Evolutionary conservation across 345 rosid species (phyloP).

Genomic region (Capsella bursapastoris): DNA sequence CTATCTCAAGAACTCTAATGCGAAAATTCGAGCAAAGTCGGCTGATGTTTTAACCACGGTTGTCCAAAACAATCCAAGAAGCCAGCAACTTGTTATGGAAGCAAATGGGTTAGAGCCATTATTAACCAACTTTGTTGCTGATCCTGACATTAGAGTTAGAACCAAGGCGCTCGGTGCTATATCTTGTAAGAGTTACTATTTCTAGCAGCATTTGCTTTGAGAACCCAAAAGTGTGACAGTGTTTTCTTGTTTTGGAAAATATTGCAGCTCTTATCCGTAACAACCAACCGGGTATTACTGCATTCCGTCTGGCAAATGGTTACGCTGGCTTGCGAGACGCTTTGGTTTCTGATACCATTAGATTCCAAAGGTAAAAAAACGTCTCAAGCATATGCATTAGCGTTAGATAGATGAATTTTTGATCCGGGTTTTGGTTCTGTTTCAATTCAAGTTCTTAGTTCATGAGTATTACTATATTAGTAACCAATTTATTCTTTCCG

Average conservation of each 20-base stretch:
- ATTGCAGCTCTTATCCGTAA: constrained; percentile 80
- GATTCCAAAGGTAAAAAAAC: constrained; percentile 76
- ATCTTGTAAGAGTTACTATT: constrained; percentile 71
- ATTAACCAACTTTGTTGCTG: constrained; percentile 64
- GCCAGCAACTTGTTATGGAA: constrained; percentile 94
- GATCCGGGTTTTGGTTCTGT: not conserved
- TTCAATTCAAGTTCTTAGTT: not conserved
- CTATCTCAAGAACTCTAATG: constrained; percentile 73
- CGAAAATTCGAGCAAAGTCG: constrained; percentile 85
- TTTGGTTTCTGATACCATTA: constrained; percentile 62
- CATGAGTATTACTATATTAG: not conserved
- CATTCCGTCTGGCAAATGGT: constrained; percentile 92
- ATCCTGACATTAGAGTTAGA: constrained; percentile 67
- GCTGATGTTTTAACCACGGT: constrained; percentile 83
- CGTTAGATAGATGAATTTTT: not conserved
- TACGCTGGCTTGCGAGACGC: constrained; percentile 83
- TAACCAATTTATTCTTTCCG: not conserved
- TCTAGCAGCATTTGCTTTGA: not conserved
- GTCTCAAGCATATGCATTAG: not conserved
- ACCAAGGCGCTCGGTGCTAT: constrained; percentile 90
- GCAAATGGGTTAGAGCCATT: constrained; percentile 91
- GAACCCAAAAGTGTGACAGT: not conserved
- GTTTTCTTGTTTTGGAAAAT: constrained; percentile 27
- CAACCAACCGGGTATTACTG: constrained; percentile 77
- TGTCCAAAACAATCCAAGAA: constrained; percentile 88